Base-by-base conservation (phyloP, 2,329 filamentous ascomycete genomes). In the Epichloe gansuensis region DNA sequence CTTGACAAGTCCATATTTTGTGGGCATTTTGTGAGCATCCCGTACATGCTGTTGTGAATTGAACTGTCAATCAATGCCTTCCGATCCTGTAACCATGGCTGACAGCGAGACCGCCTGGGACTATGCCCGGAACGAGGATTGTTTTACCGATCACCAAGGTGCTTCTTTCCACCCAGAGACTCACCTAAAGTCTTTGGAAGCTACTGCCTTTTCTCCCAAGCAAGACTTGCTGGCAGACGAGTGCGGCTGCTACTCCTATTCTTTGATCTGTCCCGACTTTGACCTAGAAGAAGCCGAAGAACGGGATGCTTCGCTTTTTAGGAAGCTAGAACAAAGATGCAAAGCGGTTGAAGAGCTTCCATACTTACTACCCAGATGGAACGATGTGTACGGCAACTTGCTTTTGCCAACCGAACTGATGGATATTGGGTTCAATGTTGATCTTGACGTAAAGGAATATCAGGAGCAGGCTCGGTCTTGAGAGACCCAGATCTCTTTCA, bases 101-200 rank as follows among this genome's bases (percentile, higher is more conserved):
- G 34, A 44, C n/a, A 35, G 35, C 12, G 35, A 21, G 34, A 46
- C 42, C 5, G 42, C 49, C 1, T 38, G 34, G 21, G 13, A 61
- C 21, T 68, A 67, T 39, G 66, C 60, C 9, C 59, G 56, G 23
- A 46, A 50, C 21, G 56, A 63, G 4, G 43, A 44, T 13, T 69
- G 63, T 50, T 66, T 69, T 34, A 45, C 39, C 21, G 52, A 63
- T 41, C 55, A 67, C 34, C 55, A 25, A 37, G 53, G 35, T 2
- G n/a, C 50, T 2, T 64, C 62, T 0, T 69, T 64, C 51, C 56
- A 59, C n/a, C 61, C 65, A n/a, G 21, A 53, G 13, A 54, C 62
- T 21, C 56, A 60, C n/a, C 35, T 63, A 17, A 23, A 37, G 4
- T 53, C 52, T 7, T 52, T 69, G 23, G 17, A 46, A 46, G 17